Base-by-base conservation (phyloP, 2,329 filamentous ascomycete species). In the Phyllosticta capitalensis region DNA sequence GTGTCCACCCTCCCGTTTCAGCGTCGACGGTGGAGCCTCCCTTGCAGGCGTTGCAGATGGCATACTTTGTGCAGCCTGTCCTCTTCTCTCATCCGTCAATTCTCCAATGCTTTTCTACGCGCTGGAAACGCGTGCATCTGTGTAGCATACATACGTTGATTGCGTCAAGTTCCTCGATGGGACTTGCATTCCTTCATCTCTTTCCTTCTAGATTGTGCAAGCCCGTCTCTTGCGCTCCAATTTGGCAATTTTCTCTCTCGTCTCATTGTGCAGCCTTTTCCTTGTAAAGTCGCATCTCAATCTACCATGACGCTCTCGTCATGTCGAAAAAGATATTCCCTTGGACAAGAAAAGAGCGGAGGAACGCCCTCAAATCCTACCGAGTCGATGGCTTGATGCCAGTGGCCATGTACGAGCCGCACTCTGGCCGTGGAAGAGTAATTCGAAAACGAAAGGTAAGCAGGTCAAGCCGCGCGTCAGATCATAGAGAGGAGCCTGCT, bases 301-400 rank as follows among this genome's bases (percentile, higher is more conserved):
- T 4, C 14, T 38, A 54, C n/a, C 19, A 57, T 45, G 30, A 33
- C 49, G 22, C 22, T n/a, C 50, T 61, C 60, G 60, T 63, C 38
- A 76, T 76, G 72, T 68, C 67, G 9, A 75, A 73, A 56, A 45
- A 45, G 38, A 72, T 76, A 62, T 75, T 75, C 55, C 75, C 74
- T 53, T 76, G 76, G 75, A 74, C 73, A 14, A 76, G 75, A 58
- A 68, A 67, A 66, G 74, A 64, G 66, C 71, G 66, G 64, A 70
- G 61, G 55, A 65, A 64, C 63, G 68, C 64, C 19, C 14, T 30
- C 55, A 22, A 73, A 74, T 56, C 61, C 17, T 69, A 73, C 62
- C 70, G 68, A 9, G 71, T 70, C 2, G 69, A 71, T n/a, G 74
- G 72, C 9, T 64, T 76, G 33, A 64, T 76, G 6, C 65, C 73